phyloP scores from a whole-genome alignment of 139 green algal genomes.

The Micractinium sp. region DNA sequence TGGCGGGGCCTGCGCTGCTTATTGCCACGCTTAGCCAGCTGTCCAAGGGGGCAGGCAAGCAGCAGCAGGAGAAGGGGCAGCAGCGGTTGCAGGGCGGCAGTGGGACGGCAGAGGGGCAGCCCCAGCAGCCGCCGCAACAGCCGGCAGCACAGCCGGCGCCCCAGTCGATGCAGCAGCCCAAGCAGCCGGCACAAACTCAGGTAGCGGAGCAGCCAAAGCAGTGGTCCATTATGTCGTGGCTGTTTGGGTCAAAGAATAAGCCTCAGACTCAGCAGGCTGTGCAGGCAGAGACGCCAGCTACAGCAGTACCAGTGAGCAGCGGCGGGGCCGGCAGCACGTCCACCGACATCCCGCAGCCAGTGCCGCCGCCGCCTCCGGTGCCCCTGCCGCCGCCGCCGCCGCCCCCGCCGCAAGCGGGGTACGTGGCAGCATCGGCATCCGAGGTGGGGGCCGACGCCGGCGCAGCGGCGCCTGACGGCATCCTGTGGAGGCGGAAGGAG shows the following conservation, averaged over 20 bases:
- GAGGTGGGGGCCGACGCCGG: background rate
- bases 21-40: background rate
- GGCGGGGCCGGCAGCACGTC: background rate
- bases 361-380: background rate
- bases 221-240: background rate
- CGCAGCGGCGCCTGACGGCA: background rate
- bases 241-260: background rate
- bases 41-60: background rate
- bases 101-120: background rate
- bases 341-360: too few relatives aligned
- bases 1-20: background rate
- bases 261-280: background rate
- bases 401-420: background rate
- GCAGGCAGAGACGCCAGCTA: background rate
- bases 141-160: background rate
- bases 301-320: background rate
- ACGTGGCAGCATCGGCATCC: background rate
- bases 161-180: background rate
- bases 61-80: background rate
- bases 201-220: background rate
- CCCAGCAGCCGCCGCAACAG: background rate
- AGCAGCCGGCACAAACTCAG: background rate
- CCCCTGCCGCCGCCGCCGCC: background rate
- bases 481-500: conserved; percentile 6
- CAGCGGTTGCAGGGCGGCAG: background rate